phyloP scores from a whole-genome alignment of 2,329 filamentous ascomycete species.

The Epichloe festucae region DNA sequence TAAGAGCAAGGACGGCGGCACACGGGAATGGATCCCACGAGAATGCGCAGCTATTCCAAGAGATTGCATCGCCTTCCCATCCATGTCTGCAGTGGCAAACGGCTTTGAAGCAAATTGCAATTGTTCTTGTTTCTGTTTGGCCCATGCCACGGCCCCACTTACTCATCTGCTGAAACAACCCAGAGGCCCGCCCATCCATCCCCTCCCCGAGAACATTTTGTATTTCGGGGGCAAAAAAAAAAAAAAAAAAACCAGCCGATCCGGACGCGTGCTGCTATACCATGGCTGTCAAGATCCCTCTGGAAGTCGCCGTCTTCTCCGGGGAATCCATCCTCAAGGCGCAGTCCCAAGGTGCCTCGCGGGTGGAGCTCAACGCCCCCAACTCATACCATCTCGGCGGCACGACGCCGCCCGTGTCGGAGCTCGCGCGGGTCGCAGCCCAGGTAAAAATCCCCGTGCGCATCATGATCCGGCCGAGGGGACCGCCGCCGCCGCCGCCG shows the following conservation, averaged over 20 bases:
- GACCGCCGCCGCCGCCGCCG: slow-evolving; percentile 9
- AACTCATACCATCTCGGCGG: slow-evolving; percentile 39
- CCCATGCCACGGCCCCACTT: too few species aligned
- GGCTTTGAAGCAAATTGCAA: too few species aligned
- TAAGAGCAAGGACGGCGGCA: too few species aligned
- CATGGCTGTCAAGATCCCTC: slow-evolving; percentile 13
- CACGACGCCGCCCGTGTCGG: slow-evolving; percentile 32
- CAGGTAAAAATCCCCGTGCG: slow-evolving; percentile 28
- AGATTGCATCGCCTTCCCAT: too few species aligned
- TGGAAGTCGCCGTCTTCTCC: slow-evolving; percentile 45
- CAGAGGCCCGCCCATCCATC: too few species aligned
- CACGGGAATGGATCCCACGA: too few species aligned
- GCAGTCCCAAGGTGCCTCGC: slow-evolving; percentile 29
- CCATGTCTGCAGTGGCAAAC: too few species aligned
- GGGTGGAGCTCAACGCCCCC: slow-evolving; percentile 40
- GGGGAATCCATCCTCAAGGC: slow-evolving; percentile 26
- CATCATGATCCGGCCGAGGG: slow-evolving; percentile 41
- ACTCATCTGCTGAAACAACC: too few species aligned
- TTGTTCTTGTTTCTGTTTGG: too few species aligned
- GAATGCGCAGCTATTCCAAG: too few species aligned
- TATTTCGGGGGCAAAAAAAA: background rate
- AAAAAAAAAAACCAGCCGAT: background rate
- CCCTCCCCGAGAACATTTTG: background rate
- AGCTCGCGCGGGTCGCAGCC: slow-evolving; percentile 21
- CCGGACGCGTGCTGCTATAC: background rate